Evolutionary conservation across 352 stramenopile genomes (phyloP), one percentile per base, ranked within the genome.

Genomic region (Globisporangium echinulatum): DNA sequence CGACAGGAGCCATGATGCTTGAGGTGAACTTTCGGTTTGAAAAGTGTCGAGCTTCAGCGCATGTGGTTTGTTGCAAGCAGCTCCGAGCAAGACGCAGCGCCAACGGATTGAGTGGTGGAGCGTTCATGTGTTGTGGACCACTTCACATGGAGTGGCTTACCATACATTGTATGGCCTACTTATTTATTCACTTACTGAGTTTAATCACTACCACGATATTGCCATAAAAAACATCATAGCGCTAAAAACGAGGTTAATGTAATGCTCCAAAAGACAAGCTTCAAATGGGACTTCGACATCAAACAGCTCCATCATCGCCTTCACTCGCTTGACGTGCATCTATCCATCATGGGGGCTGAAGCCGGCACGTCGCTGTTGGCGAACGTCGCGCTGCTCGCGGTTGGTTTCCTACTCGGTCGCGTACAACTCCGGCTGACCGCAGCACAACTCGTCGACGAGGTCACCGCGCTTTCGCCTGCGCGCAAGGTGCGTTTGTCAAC

Each of bases 1-100:
- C 69, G 62, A 73, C 69, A 67, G 80, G 77, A 77, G 83, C 79
- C 83, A 92, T 92, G 73, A 64, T 78, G 75, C 65, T 71, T 72
- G 79, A 67, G 73, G 50, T 63, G 67, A 88, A 90, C 78, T 88
- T 90, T 79, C 80, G 77, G 83, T 92, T 92, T 92, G 83, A 92
- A 92, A 90, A 90, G 80, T 90, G 80, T 71, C 5, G 6, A 25
- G 15, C 8, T 9, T 25, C 1, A 25, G 50, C 25, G 15, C 37
- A 54, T 37, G 8, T 37, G 17, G 49, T 61, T 7, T 25, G 19
- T 19, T 6, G 10, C 49, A 47, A 36, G 25, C 19, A n/a, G 6
- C 36, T 33, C n/a, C 5, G 13, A 11, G 11, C 25, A 3, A 33
- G 25, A 33, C 25, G 25, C 53, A 48, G 9, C 9, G 53, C 60